Base-by-base conservation (phyloP, 83 land plant species). In the Diphasiastrum complanatum region DNA sequence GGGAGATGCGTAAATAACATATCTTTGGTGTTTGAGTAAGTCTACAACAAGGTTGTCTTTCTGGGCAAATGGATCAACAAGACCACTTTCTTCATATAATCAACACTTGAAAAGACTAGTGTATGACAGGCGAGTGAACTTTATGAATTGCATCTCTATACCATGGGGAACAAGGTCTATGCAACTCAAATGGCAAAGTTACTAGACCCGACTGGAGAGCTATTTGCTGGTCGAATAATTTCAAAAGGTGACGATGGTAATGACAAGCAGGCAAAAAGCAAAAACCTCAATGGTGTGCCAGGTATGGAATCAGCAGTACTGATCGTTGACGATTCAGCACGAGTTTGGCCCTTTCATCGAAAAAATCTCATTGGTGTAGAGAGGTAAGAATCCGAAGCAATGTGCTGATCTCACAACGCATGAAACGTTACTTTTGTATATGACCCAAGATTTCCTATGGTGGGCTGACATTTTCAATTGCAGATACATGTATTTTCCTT, bases 401-500 rank as follows among this genome's bases (percentile, higher is more conserved):
- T n/a, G n/a, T 6, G n/a, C 5, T 28, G 6, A 20, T 5, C 8
- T 11, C 19, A 14, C 52, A 10, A 8, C 43, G 14, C 5, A 14
- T 54, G 58, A 12, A 6, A 5, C 36, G 11, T 11, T 54, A 12
- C 4, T 28, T 54, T 28, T 22, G 11, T 54, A 33, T 30, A 6
- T 23, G 5, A 22, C 25, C 29, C 11, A 4, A 25, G 14, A 28
- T 54, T 54, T 54, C 25, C n/a, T 54, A 18, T 38, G 14, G 8
- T 38, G n/a, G n/a, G n/a, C n/a, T n/a, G n/a, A n/a, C 29, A 12
- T 54, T 28, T 30, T 54, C 34, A 12, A 18, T 54, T 54, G 58
- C 33, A 54, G 58, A 30, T 54, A 54, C 25, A 54, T 54, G 58
- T 54, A 54, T 28, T 54, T 54, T 54, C 58, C 58, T 4, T 54